phyloP scores from a whole-genome alignment of 495 filamentous ascomycete species.

The Neurospora hispaniola region DNA sequence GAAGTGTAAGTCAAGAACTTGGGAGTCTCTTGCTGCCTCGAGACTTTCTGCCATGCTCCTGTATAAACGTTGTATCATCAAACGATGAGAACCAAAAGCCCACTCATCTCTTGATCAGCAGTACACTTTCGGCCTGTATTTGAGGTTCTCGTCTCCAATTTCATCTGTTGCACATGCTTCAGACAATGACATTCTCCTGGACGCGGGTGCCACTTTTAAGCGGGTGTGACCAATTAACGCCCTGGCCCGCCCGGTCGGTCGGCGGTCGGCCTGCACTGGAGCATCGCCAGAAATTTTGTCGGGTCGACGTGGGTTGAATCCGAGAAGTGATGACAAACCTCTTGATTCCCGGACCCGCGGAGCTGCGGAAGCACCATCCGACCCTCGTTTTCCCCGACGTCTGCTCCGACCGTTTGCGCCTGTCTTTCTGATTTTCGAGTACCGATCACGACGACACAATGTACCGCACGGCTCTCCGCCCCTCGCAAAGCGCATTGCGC shows the following conservation, averaged over 20 bases:
- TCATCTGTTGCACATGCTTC: background rate
- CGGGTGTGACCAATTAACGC: background rate
- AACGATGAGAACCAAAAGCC: background rate
- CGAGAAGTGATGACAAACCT: constrained; percentile 17
- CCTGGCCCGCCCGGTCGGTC: background rate
- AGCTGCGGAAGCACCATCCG: constrained; percentile 5
- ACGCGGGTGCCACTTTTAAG: background rate
- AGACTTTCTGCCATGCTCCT: background rate
- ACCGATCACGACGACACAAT: constrained; percentile 28
- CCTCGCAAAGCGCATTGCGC: constrained; percentile 39
- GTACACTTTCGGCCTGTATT: background rate
- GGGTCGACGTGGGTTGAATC: constrained; percentile 1
- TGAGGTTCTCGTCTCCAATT: background rate
- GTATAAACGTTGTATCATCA: background rate
- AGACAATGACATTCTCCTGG: background rate
- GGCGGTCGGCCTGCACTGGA: background rate
- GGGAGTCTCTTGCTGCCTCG: background rate
- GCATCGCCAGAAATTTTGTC: constrained; percentile 20
- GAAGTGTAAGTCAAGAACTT: background rate
- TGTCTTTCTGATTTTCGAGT: background rate
- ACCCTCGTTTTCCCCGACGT: constrained; percentile 9
- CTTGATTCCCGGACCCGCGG: constrained; percentile 1
- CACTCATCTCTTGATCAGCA: background rate
- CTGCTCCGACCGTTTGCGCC: background rate
- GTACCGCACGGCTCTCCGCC: constrained; percentile 51